Base-by-base conservation (phyloP, 768 basidiomycete species). In the Lentinula boryana region DNA sequence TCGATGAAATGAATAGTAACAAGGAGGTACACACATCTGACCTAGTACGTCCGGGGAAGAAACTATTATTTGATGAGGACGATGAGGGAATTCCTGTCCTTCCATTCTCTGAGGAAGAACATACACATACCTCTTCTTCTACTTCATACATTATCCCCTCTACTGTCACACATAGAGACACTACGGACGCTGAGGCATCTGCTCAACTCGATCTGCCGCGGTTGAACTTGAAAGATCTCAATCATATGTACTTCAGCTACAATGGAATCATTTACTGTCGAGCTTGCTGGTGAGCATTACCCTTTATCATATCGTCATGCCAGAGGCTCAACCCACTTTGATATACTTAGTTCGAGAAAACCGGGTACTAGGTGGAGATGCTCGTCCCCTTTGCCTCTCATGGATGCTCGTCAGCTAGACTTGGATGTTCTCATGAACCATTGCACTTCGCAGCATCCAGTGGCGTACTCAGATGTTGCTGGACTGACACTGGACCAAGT, bases 351-450 rank as follows among this genome's bases (percentile, higher is more conserved):
- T 21, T 57, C 56, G 13, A 46, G 44, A n/a, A 58, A n/a, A 40
- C 33, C 57, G 4, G 32, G 49, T 48, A 58, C 38, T n/a, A 41
- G 56, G 12, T 41, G 57, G 44, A 23, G 18, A 15, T 48, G 57
- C 46, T 38, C 35, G 3, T 60, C 58, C n/a, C 50, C 58, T 4
- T 33, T 60, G 21, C 58, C 58, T 13, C 49, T 33, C 8, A 50
- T 52, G 40, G 21, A 40, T 49, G 58, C 58, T 32, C 18, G 40
- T n/a, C 38, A 21, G 31, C 44, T 38, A 5, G 38, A 60, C 43
- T 40, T 60, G 33, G 58, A 60, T 43, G 49, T 52, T 32, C 48
- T 60, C 15, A 60, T 60, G 49, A 33, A 60, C 10, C 58, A 60
- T 21, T 60, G 58, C 50, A 60, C 58, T 27, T 38, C 35, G 12